These are phyloP conservation scores for Suhomyces pyralidae DNA, from an alignment of 805 yeast species.

Conservation along the genomic window DNA sequence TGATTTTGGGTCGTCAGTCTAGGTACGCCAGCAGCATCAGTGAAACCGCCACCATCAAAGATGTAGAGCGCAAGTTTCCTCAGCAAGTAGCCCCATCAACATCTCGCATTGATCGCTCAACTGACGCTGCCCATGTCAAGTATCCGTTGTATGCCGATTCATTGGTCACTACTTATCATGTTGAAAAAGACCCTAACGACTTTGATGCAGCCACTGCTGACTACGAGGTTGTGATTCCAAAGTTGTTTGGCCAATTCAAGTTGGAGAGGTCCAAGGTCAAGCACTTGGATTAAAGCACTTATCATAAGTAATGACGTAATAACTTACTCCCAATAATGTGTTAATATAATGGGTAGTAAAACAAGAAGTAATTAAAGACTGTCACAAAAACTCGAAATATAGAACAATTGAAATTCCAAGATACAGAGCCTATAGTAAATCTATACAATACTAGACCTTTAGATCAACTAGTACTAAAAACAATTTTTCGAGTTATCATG, in stretches of 20 bases:
- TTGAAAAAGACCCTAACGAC: constrained; percentile 58
- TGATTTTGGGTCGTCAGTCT: constrained; percentile 49
- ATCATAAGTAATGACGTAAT: neutral
- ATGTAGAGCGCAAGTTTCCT: constrained; percentile 32
- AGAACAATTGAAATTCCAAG: no score
- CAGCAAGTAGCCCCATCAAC: constrained; percentile 29
- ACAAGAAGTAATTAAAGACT: neutral
- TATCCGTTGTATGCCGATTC: constrained; percentile 59
- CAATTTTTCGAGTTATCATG: no score
- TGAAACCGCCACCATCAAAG: constrained; percentile 2
- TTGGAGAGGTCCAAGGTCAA: constrained; percentile 33
- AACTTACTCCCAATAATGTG: neutral
- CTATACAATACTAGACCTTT: no score
- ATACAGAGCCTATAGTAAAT: no score
- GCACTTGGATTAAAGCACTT: constrained; percentile 20
- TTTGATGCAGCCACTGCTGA: constrained; percentile 52
- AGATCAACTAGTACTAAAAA: no score
- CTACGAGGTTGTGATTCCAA: constrained; percentile 73
- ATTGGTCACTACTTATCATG: constrained; percentile 66
- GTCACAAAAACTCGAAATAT: no score
- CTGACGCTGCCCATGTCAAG: constrained; percentile 33
- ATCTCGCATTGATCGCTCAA: neutral
- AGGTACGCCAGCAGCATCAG: constrained; percentile 17
- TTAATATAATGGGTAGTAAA: neutral
- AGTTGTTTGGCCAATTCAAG: constrained; percentile 34